Evolutionary conservation across 257 asterid species (phyloP), one percentile per base, ranked within the genome.

Genomic region (Capsicum chinense): DNA sequence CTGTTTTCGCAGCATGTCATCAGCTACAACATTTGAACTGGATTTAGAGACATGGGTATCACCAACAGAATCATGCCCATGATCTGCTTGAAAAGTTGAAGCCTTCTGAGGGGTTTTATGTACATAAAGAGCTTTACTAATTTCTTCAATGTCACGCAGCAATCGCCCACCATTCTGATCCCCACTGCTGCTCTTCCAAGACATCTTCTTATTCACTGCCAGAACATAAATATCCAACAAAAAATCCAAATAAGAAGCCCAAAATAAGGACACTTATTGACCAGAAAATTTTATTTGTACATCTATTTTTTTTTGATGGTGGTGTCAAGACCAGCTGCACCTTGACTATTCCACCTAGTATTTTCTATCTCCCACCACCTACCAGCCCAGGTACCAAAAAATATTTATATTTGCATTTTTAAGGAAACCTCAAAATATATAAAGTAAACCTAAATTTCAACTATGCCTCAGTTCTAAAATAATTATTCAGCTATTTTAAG

Each of bases 61-160:
- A 54, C 88, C 82, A 35, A 84, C 83, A 78, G 87, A 86, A 48
- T 80, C 64, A 62, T 73, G 78, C 12, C 50, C 87, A 48, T 68
- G 83, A 79, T 79, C 87, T 21, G 89, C 62, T 69, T 88, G 82
- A 63, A 91, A 69, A 90, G 83, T 84, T 58, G 88, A 90, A 85
- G 92, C 88, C 86, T 83, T 88, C 4, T 50, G 86, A 13, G 88
- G 90, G 84, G 58, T 86, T 87, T 85, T 85, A 81, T 88, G 91
- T 87, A 92, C 87, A 87, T 92, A 92, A 68, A 96, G 99, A 78
- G 97, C 95, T 86, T 88, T 89, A 89, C 98, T 90, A 63, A 96
- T 93, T 88, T 94, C 95, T 90, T 93, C 92, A 16, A 96, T 91
- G 83, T 96, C 99, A 56, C 84, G 90, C 90, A 94, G 84, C 35